Percentiles rank a stretch among this genome's conserved stretches.
These are phyloP conservation scores for Pichia sp. DNA, from an alignment of 1,139 yeast genomes.

Conservation along the genomic window DNA sequence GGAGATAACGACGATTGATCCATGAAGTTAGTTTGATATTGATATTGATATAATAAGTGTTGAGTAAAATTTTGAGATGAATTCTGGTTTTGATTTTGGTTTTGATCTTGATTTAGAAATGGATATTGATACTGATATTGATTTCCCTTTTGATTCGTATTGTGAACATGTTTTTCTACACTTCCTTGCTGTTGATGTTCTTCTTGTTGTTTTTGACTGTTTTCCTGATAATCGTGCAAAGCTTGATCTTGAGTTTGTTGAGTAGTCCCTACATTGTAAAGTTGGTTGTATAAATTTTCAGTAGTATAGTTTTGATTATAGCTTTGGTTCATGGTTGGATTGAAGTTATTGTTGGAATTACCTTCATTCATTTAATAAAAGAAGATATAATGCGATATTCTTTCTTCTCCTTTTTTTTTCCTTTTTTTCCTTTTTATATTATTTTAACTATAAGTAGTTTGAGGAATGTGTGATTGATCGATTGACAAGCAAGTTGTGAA, in stretches of 20 bases:
- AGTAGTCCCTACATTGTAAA: neutral
- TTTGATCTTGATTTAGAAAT: neutral
- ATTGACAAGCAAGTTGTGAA: no score
- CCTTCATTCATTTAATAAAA: neutral
- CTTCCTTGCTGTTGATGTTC: no score
- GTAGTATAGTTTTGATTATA: neutral
- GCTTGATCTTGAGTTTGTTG: neutral
- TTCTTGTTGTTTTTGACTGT: neutral
- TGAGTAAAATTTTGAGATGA: neutral
- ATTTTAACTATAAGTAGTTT: no score
- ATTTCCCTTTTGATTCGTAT: no score
- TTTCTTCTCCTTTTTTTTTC: no score
- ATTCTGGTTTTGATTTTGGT: neutral
- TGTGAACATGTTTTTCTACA: no score
- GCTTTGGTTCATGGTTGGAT: neutral
- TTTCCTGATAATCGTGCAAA: neutral
- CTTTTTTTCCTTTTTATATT: neutral
- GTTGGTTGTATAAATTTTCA: neutral
- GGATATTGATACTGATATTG: no score
- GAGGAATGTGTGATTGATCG: no score
- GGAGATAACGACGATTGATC: neutral
- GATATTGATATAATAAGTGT: neutral
- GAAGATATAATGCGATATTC: no score
- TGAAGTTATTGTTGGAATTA: neutral
- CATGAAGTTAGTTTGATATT: neutral